A percentile compares a stretch with the other conserved stretches of the same genome.
These are phyloP conservation scores for Trapa bicornis DNA, from an alignment of 345 rosid species.

Conservation along the genomic window DNA sequence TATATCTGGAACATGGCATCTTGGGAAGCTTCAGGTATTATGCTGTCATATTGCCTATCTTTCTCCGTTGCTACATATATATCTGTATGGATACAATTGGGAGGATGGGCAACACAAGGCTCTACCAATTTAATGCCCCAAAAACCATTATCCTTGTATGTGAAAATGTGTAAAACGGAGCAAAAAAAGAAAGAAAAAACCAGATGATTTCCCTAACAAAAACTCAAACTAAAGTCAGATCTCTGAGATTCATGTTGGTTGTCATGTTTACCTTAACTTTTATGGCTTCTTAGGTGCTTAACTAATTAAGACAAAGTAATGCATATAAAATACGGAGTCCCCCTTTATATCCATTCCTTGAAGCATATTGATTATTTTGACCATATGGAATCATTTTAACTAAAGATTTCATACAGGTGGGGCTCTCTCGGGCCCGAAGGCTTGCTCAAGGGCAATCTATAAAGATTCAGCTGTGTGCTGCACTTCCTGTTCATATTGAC, in stretches of 20 bases:
- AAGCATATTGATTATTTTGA: too few relatives aligned
- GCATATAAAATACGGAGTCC: too few relatives aligned
- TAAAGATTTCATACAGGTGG: constrained; percentile 37
- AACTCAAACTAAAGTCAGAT: not conserved
- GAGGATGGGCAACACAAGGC: too few relatives aligned
- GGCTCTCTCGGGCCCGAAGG: constrained; percentile 86
- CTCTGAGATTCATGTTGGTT: not conserved
- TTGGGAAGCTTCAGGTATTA: constrained; percentile 78
- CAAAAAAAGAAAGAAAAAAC: not conserved
- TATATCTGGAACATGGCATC: constrained; percentile 95
- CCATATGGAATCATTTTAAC: not conserved
- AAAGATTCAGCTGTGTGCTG: constrained; percentile 71
- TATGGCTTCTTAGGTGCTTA: too few relatives aligned
- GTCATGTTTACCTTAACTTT: not conserved
- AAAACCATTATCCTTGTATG: too few relatives aligned
- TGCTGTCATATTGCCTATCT: not conserved
- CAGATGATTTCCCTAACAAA: not conserved
- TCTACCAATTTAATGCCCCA: too few relatives aligned
- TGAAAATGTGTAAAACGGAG: too few relatives aligned
- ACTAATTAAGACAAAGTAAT: too few relatives aligned
- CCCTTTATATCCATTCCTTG: too few relatives aligned
- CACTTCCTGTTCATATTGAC: constrained; percentile 84
- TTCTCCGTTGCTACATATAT: too few relatives aligned
- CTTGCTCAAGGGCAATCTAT: constrained; percentile 92
- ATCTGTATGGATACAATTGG: too few relatives aligned